These are phyloP conservation scores for Turnera subulata DNA, from an alignment of 345 rosid genomes.

Conservation along the genomic window DNA sequence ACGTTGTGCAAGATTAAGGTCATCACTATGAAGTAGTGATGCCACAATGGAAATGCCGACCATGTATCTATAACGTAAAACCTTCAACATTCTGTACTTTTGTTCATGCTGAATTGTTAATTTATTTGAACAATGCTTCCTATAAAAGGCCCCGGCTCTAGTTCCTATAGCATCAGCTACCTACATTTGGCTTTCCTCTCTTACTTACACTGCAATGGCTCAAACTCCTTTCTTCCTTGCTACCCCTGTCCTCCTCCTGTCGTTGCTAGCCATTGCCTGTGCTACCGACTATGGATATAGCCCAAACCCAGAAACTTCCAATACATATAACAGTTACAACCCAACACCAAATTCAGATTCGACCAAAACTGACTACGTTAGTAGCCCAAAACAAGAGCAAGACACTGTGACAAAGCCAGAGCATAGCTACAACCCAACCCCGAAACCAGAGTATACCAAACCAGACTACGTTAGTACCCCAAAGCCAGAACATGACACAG, in stretches of 20 bases:
- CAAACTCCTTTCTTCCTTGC: slow-evolving; percentile 6
- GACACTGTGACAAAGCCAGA: not conserved
- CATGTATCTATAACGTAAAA: too few species aligned
- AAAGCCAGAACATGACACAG: not conserved
- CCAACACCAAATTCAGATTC: not conserved
- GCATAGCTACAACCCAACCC: not conserved
- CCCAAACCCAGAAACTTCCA: not conserved
- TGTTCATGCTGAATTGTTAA: too few species aligned
- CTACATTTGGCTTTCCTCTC: not conserved
- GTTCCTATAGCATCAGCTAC: not conserved
- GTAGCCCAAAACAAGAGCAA: not conserved
- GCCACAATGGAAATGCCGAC: too few species aligned
- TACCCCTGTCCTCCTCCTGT: slow-evolving; percentile 24
- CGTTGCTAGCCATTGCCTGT: slow-evolving; percentile 16
- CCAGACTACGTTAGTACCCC: not conserved
- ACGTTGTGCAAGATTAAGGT: not conserved
- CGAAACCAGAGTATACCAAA: not conserved
- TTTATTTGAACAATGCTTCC: not conserved
- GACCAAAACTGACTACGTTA: not conserved
- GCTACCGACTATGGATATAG: slow-evolving; percentile 5
- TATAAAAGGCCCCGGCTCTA: not conserved
- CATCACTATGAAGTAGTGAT: too few species aligned
- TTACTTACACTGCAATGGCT: slow-evolving; percentile 10
- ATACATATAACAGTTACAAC: too few species aligned
- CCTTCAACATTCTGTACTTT: too few species aligned